phyloP scores from a whole-genome alignment of 345 rosid genomes.

The Bruguiera parviflora region DNA sequence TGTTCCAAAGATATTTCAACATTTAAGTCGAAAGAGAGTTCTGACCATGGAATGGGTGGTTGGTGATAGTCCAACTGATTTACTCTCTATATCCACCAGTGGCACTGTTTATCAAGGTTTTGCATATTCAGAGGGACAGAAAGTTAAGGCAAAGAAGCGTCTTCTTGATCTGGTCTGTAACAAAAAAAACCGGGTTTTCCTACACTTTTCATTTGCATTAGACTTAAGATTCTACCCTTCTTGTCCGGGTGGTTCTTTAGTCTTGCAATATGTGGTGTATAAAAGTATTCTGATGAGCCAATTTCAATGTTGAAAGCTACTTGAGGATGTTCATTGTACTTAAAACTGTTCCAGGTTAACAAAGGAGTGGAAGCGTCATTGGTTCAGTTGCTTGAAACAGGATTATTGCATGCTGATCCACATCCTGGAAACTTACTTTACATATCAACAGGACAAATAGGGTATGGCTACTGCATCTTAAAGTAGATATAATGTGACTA shows the following conservation, averaged over 20 bases:
- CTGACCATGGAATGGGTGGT: slow-evolving; percentile 96
- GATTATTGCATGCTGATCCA: slow-evolving; percentile 94
- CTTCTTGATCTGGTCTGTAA: slow-evolving; percentile 82
- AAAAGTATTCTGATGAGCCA: too few species aligned
- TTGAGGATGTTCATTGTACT: slow-evolving; percentile 11
- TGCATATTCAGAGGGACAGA: slow-evolving; percentile 50
- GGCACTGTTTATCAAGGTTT: slow-evolving; percentile 33
- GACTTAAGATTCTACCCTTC: neutral
- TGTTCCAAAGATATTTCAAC: slow-evolving; percentile 62
- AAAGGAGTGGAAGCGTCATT: slow-evolving; percentile 92
- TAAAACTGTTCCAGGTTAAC: slow-evolving; percentile 50
- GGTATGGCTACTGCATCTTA: slow-evolving; percentile 41
- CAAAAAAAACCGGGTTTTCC: neutral
- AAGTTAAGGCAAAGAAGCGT: slow-evolving; percentile 53
- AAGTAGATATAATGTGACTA: slow-evolving; percentile 2
- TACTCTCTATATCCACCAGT: slow-evolving; percentile 43
- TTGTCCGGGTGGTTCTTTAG: too few species aligned
- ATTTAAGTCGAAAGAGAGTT: slow-evolving; percentile 73
- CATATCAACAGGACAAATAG: slow-evolving; percentile 74
- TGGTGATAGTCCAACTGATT: slow-evolving; percentile 82
- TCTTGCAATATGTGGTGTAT: neutral
- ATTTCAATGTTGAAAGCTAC: neutral
- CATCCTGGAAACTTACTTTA: slow-evolving; percentile 96
- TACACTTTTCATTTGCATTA: neutral
- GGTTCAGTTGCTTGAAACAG: slow-evolving; percentile 94